These are phyloP conservation scores for Colletotrichum abscissum DNA, from an alignment of 2,329 filamentous ascomycete species.

Conservation along the genomic window DNA sequence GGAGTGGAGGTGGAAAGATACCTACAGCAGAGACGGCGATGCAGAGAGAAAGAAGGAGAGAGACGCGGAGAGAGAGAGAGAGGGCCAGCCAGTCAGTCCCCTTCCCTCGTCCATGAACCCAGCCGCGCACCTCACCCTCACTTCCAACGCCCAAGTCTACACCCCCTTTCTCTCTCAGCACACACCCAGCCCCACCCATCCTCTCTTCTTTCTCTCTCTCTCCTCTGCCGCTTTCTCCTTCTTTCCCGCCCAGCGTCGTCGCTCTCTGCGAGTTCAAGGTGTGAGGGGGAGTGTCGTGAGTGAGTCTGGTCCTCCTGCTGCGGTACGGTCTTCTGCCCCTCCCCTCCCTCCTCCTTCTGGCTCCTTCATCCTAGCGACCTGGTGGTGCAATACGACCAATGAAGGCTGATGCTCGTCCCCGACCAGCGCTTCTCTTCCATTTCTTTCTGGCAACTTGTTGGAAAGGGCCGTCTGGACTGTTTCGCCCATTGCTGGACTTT, in stretches of 20 bases:
- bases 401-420: constrained; percentile 27
- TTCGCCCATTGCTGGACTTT: constrained; percentile 32
- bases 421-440: constrained; percentile 27
- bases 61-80: background rate
- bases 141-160: background rate
- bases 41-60: background rate
- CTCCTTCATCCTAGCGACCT: constrained; percentile 31
- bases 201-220: constrained; percentile 20
- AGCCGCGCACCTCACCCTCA: background rate
- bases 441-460: constrained; percentile 20
- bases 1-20: background rate
- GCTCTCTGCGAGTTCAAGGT: constrained; percentile 5
- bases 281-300: constrained; percentile 7
- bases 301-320: constrained; percentile 3
- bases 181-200: constrained; percentile 25
- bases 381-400: constrained; percentile 26
- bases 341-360: constrained; percentile 29
- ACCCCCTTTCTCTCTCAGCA: constrained; percentile 1
- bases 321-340: constrained; percentile 6
- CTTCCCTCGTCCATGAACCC: background rate
- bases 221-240: constrained; percentile 16
- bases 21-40: background rate
- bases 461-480: constrained; percentile 30
- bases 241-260: background rate
- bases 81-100: background rate